Percentiles rank a stretch among this genome's conserved stretches.
These are phyloP conservation scores for Anthracocystis walkeri DNA, from an alignment of 1,284 basidiomycete species.

Conservation along the genomic window DNA sequence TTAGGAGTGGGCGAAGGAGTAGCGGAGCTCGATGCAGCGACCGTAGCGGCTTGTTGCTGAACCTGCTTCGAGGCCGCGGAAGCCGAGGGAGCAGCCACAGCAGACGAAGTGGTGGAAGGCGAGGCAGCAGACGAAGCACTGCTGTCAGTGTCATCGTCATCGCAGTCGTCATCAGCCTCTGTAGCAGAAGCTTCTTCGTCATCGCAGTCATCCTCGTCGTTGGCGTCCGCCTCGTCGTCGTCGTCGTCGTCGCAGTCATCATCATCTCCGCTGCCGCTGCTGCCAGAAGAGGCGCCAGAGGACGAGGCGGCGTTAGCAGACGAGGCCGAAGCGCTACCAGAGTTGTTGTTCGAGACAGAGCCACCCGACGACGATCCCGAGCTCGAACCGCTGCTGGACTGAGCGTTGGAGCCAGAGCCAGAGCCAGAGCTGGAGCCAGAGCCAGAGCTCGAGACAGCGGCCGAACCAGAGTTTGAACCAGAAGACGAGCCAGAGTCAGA, in stretches of 20 bases:
- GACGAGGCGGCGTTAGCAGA: conserved; percentile 20
- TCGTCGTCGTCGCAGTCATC: conserved; percentile 33
- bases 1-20: conserved; percentile 22
- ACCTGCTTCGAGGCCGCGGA: conserved; percentile 7
- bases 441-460: conserved; percentile 18
- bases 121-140: conserved; percentile 16
- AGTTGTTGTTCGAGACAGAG: conserved; percentile 6
- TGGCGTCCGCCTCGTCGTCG: conserved; percentile 20
- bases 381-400: conserved; percentile 11
- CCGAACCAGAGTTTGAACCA: conserved; percentile 13
- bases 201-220: conserved; percentile 45
- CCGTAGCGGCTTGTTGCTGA: conserved; percentile 12
- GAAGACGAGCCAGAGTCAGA: conserved; percentile 18
- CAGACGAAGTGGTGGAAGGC: background rate
- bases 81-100: conserved; percentile 14
- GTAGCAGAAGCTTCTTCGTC: conserved; percentile 10
- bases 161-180: conserved; percentile 29
- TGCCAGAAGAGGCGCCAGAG: conserved; percentile 20
- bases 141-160: conserved; percentile 22
- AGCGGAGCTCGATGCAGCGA: conserved; percentile 19
- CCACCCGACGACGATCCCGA: conserved; percentile 21
- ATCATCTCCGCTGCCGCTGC: conserved; percentile 14
- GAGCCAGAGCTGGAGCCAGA: conserved; percentile 14
- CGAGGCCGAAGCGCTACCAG: conserved; percentile 15
- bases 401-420: conserved; percentile 9